Evolutionary conservation across 2,329 filamentous ascomycete species (phyloP).

Genomic region (Nigrograna mackinnonii): DNA sequence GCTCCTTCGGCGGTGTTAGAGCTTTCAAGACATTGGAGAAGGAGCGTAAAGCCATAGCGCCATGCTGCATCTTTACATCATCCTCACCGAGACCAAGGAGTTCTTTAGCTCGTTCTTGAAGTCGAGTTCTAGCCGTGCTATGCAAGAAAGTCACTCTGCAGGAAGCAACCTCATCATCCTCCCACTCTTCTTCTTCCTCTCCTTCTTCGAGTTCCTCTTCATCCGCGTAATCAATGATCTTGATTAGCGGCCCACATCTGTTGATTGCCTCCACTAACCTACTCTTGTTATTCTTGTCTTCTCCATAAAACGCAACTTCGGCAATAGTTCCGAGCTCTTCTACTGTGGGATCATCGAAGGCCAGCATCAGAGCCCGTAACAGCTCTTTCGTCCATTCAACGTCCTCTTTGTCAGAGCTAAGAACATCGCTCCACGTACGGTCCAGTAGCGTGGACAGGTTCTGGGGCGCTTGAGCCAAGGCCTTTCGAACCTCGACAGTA

Average conservation of each 20-base stretch:
- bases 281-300: conserved; percentile 11
- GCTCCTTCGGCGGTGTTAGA: conserved; percentile 12
- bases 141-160: too few relatives aligned
- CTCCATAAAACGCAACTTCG: conserved; percentile 17
- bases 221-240: conserved; percentile 5
- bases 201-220: conserved; percentile 20
- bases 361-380: conserved; percentile 18
- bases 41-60: conserved; percentile 18
- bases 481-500: conserved; percentile 4
- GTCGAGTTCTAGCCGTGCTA: conserved; percentile 21
- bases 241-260: conserved; percentile 24
- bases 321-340: conserved; percentile 26
- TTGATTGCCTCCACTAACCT: conserved; percentile 7
- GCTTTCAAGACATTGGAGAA: conserved; percentile 8
- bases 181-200: too few relatives aligned
- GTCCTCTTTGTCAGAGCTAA: conserved; percentile 6
- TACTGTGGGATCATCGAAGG: conserved; percentile 21
- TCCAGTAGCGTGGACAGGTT: conserved; percentile 2
- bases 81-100: conserved; percentile 16
- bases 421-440: background rate
- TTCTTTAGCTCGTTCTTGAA: conserved; percentile 20
- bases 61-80: conserved; percentile 19
- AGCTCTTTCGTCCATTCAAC: conserved; percentile 29
- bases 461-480: background rate
- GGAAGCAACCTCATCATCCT: too few relatives aligned